Base-by-base conservation (phyloP, 139 green algal genomes). In the Mychonastes homosphaera region DNA sequence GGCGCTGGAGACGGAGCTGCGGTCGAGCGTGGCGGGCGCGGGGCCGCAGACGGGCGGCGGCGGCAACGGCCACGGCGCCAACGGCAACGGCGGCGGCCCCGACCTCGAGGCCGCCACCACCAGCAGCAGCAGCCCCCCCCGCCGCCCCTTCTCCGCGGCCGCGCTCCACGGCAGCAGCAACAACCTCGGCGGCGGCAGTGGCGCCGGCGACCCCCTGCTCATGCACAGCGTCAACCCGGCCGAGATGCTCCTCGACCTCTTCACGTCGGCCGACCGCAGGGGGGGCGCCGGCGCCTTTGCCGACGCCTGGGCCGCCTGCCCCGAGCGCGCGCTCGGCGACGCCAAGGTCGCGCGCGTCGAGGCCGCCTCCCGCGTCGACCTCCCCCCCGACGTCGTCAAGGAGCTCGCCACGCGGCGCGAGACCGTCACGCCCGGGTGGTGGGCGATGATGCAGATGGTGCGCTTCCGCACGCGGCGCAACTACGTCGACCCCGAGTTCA, bases 391-490 rank as follows among this genome's bases (percentile, higher is more conserved):
- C 24, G 59, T 65, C 21, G 53, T 58, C 32, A 53, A 64, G 47
- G 71, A 86, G 53, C 76, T 94, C 33, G 53, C 67, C 16, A 75
- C 80, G 3, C 72, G 39, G 49, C 57, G 43, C 0, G 75, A 68
- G 27, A 93, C 86, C 4, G 68, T 77, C 7, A 92, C 85, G 15
- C 83, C 85, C 7, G 78, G 71, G 53, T 93, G 77, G 80, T 85
- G 71, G 74, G 82, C 53, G 34, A 62, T 90, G 28, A 58, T 28
- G 30, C 78, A 65, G 4, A 44, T 88, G 16, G 33, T 72, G 55
- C 72, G 79, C 70, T 91, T 90, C 70, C 78, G 84, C 50, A 83
- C 74, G 2, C 35, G 34, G 6, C 73, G 72, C 46, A 86, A 92
- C 77, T 87, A 83, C 70, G 54, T 43, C 13, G 69, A 81, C 56